Conservation (phyloP, 352 stramenopile genomes). For the Peronosclerospora sorghi region DNA sequence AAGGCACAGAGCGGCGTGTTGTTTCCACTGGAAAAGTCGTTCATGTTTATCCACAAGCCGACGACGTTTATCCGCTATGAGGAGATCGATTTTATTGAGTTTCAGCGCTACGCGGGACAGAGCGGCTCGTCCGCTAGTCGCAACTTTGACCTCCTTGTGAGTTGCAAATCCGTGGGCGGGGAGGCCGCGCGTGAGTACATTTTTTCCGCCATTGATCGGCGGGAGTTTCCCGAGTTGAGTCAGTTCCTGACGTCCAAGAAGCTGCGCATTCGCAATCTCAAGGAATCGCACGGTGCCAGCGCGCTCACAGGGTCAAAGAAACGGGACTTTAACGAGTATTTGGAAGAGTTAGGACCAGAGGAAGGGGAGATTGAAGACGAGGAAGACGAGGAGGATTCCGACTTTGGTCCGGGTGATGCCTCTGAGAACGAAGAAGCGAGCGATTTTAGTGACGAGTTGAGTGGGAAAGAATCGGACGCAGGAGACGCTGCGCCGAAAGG, state of each 20-base stretch:
- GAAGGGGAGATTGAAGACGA: slow-evolving; percentile 89
- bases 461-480: slow-evolving; percentile 67
- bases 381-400: slow-evolving; percentile 86
- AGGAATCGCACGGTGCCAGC: slow-evolving; percentile 65
- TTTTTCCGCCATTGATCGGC: slow-evolving; percentile 94
- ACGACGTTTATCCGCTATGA: slow-evolving; percentile 97
- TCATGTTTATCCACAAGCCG: slow-evolving; percentile 99
- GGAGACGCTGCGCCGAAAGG: slow-evolving; percentile 35
- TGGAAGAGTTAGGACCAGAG: slow-evolving; percentile 56
- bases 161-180: slow-evolving; percentile 80
- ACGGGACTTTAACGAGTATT: slow-evolving; percentile 71
- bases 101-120: slow-evolving; percentile 93
- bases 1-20: slow-evolving; percentile 95
- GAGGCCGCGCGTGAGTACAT: slow-evolving; percentile 84
- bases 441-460: slow-evolving; percentile 81
- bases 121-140: slow-evolving; percentile 75
- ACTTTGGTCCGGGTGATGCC: slow-evolving; percentile 83
- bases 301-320: slow-evolving; percentile 42
- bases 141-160: slow-evolving; percentile 95
- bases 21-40: slow-evolving; percentile 97
- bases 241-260: slow-evolving; percentile 94
- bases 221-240: slow-evolving; percentile 90
- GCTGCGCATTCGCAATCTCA: slow-evolving; percentile 88
- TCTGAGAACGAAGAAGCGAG: slow-evolving; percentile 42
- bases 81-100: slow-evolving; percentile 97